Conservation (phyloP, 768 basidiomycete species). For the Amanita brunnescens region DNA sequence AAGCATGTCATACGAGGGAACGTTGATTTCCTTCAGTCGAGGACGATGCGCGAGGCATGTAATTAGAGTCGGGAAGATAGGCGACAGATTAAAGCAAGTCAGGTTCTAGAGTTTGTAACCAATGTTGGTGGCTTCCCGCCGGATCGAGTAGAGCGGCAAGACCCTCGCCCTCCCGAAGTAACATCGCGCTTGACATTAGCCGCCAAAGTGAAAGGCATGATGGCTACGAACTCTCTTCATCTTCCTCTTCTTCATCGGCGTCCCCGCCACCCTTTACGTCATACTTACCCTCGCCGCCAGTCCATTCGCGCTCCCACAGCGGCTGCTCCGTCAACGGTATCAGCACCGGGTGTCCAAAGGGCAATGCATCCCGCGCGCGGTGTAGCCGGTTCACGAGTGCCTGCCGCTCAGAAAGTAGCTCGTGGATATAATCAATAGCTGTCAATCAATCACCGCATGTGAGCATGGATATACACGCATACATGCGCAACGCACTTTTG, state of each 20-base stretch:
- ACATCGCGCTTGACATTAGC: not conserved
- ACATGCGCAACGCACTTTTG: conserved; percentile 54
- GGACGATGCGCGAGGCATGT: too few relatives aligned
- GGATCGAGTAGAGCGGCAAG: too few relatives aligned
- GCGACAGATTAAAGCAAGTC: not conserved
- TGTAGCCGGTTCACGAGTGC: conserved; percentile 50
- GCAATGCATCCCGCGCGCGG: conserved; percentile 46
- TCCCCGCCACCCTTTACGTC: conserved; percentile 12
- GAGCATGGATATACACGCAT: not conserved
- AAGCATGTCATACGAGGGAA: too few relatives aligned
- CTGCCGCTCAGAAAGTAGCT: conserved; percentile 52
- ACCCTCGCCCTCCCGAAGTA: not conserved
- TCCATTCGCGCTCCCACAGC: conserved; percentile 82
- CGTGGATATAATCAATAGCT: conserved; percentile 85
- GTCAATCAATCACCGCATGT: conserved; percentile 2
- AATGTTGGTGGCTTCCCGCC: too few relatives aligned
- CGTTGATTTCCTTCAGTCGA: too few relatives aligned
- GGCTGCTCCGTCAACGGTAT: conserved; percentile 26
- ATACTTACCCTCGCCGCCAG: conserved; percentile 53
- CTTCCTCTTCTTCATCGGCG: conserved; percentile 40
- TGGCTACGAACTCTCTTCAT: conserved; percentile 21
- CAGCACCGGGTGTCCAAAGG: conserved; percentile 53
- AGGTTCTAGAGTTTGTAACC: too few relatives aligned
- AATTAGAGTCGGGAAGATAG: not conserved
- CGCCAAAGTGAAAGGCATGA: not conserved